Base-by-base conservation (phyloP, 2,329 filamentous ascomycete species). In the Ambrosiella beaveri region DNA sequence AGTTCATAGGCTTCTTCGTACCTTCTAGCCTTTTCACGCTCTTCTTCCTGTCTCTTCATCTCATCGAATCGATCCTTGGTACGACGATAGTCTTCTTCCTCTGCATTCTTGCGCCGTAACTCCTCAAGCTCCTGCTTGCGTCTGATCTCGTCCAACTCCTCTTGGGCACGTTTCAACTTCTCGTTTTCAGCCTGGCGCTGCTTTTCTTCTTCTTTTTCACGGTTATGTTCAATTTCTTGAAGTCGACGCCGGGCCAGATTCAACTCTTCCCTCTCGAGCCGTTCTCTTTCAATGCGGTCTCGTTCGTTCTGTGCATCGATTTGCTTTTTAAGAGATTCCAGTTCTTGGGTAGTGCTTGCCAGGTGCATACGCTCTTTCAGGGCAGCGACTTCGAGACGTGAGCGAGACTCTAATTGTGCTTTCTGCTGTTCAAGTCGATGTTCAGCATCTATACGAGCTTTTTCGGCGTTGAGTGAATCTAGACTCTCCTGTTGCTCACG, bases 1-100 rank as follows among this genome's bases (percentile, higher is more conserved):
- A 73, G 65, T 64, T 78, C 75, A 1, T 79, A 66, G 62, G 78
- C 74, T 63, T 73, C 71, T 65, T 74, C 76, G 57, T 81, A 73
- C 19, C 75, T 73, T 57, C 70, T 71, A 65, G 77, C 71, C 62
- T 76, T 72, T 63, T 72, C 72, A n/a, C 71, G 70, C 19, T 70
- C 71, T n/a, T 73, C 70, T 62, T 75, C 70, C 15, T 68, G 68
- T n/a, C 66, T 65, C 60, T 70, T 75, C 61, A 75, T 74, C 19
- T 70, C 68, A 36, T 75, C 71, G 1, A 79, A 67, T 65, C 75
- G 75, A 41, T 68, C 68, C 65, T 75, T 76, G 45, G 73, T 72
- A 15, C 65, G 67, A 56, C 70, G 68, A 40, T 74, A 69, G 62
- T 73, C 71, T 37, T 62, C 61, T 45, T 59, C 58, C 15, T 59